Conservation (phyloP, 176 grass and related monocot genomes). For the Elymus sibiricus region DNA sequence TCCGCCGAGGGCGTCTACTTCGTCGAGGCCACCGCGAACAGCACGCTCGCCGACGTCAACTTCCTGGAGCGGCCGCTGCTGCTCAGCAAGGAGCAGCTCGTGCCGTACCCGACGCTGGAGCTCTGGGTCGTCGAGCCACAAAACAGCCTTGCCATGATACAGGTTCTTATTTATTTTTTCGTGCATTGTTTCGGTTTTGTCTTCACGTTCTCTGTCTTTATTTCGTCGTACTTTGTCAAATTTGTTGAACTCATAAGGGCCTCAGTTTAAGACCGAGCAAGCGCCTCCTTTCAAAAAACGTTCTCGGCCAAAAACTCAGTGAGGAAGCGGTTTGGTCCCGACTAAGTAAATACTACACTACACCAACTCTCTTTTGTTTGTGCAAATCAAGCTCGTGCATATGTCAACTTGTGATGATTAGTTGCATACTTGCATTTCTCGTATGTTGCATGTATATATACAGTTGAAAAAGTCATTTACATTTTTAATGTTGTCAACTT, state of each 20-base stretch:
- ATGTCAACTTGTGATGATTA: too few relatives aligned
- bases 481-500: background rate
- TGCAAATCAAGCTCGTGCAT: background rate
- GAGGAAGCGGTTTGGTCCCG: background rate
- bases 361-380: background rate
- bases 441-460: background rate
- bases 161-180: background rate
- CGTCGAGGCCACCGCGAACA: constrained; percentile 78
- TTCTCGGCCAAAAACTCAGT: background rate
- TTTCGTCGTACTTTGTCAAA: too few relatives aligned
- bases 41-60: constrained; percentile 89
- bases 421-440: too few relatives aligned
- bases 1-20: constrained; percentile 86
- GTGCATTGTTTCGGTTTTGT: background rate
- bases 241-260: too few relatives aligned
- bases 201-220: background rate
- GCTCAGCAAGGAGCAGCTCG: constrained; percentile 64
- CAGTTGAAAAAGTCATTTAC: background rate
- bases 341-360: background rate
- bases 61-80: constrained; percentile 85
- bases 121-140: constrained; percentile 55
- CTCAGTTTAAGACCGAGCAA: too few relatives aligned
- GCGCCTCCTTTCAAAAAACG: too few relatives aligned
- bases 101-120: constrained; percentile 67
- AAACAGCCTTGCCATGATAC: constrained; percentile 18